Evolutionary conservation across 345 rosid genomes (phyloP).

Genomic region (Turnera subulata): DNA sequence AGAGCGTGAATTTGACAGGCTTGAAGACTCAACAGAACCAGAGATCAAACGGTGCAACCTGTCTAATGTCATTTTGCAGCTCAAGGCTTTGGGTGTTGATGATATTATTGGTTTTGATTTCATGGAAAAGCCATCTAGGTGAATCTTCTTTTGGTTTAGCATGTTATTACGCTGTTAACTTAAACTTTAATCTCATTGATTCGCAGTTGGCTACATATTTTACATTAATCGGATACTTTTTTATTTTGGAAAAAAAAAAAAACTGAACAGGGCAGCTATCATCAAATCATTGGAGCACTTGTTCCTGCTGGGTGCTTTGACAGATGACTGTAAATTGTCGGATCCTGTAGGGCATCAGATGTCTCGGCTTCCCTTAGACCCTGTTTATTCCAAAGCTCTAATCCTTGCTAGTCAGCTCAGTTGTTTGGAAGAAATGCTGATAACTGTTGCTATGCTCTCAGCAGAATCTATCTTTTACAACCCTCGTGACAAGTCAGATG

Average conservation of each 20-base stretch:
- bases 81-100: constrained; percentile 82
- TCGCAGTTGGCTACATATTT: too few relatives aligned
- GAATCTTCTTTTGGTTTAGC: too few relatives aligned
- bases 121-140: constrained; percentile 92
- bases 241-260: too few relatives aligned
- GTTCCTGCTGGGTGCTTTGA: constrained; percentile 76
- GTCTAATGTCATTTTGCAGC: constrained; percentile 83
- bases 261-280: constrained; percentile 56
- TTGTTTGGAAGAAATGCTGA: constrained; percentile 91
- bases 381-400: constrained; percentile 82
- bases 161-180: too few relatives aligned
- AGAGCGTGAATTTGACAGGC: constrained; percentile 81
- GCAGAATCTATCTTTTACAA: constrained; percentile 80
- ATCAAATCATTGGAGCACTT: constrained; percentile 78
- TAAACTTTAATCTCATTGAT: too few relatives aligned
- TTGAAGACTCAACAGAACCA: constrained; percentile 85
- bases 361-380: constrained; percentile 92
- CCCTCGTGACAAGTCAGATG: constrained; percentile 75
- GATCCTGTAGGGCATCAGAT: constrained; percentile 82
- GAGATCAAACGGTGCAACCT: constrained; percentile 95
- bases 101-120: constrained; percentile 92
- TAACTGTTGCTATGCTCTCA: constrained; percentile 86
- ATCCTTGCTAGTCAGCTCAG: constrained; percentile 73
- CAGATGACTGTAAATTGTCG: constrained; percentile 77
- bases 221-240: too few relatives aligned